These are phyloP conservation scores for Microdochium paspali DNA, from an alignment of 2,329 filamentous ascomycete genomes.

Conservation along the genomic window DNA sequence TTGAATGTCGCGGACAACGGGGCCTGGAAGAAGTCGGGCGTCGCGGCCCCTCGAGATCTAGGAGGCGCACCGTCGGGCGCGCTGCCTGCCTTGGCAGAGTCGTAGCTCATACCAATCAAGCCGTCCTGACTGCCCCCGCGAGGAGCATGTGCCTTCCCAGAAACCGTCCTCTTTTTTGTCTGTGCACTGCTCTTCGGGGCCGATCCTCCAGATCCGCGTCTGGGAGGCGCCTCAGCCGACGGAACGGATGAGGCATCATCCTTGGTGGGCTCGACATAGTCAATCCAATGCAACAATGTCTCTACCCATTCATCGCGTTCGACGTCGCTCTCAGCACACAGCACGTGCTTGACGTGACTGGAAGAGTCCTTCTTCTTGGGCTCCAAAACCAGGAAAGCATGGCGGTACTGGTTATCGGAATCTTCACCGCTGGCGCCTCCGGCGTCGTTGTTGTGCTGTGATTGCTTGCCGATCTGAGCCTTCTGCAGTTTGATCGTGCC, in stretches of 20 bases:
- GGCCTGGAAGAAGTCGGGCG: slow-evolving; percentile 16
- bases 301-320: slow-evolving; percentile 95
- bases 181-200: slow-evolving; percentile 22
- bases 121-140: slow-evolving; percentile 27
- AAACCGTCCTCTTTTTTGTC: slow-evolving; percentile 34
- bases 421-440: slow-evolving; percentile 53
- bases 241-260: slow-evolving; percentile 28
- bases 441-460: slow-evolving; percentile 52
- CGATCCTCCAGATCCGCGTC: slow-evolving; percentile 24
- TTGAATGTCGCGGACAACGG: slow-evolving; percentile 30
- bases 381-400: slow-evolving; percentile 90
- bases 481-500: slow-evolving; percentile 87
- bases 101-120: slow-evolving; percentile 50
- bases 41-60: slow-evolving; percentile 17
- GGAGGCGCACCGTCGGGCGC: slow-evolving; percentile 32
- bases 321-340: slow-evolving; percentile 88
- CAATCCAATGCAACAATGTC: slow-evolving; percentile 79
- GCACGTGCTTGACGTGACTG: slow-evolving; percentile 81
- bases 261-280: slow-evolving; percentile 56
- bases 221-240: slow-evolving; percentile 27
- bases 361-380: slow-evolving; percentile 93
- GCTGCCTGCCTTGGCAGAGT: slow-evolving; percentile 42
- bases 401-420: slow-evolving; percentile 85
- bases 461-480: slow-evolving; percentile 92
- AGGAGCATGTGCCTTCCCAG: slow-evolving; percentile 23